Evolutionary conservation across 805 yeast species (phyloP).

Genomic region (Cyberlindnera maclurae): DNA sequence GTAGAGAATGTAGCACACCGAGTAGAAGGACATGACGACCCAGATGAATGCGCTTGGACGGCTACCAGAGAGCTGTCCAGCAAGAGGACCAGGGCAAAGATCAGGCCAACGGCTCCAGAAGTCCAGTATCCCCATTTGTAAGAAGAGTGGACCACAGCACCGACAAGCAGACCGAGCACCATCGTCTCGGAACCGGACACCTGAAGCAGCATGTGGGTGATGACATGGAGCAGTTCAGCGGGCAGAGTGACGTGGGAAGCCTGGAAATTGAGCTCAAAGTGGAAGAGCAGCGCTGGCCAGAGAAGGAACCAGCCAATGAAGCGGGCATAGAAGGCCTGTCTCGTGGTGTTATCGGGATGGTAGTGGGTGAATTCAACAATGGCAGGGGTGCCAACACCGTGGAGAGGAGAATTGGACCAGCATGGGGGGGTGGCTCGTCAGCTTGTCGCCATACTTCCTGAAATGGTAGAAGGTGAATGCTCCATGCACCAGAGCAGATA

Average conservation of each 20-base stretch:
- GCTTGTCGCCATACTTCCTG: slow-evolving; percentile 16
- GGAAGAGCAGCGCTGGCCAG: slow-evolving; percentile 37
- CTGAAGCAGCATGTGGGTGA: slow-evolving; percentile 31
- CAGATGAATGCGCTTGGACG: slow-evolving; percentile 4
- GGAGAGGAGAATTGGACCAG: slow-evolving; percentile 36
- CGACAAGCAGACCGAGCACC: slow-evolving; percentile 50
- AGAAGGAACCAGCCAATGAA: slow-evolving; percentile 52
- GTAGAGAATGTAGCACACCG: slow-evolving; percentile 34
- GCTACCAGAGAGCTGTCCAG: slow-evolving; percentile 22
- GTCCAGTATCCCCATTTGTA: slow-evolving; percentile 69
- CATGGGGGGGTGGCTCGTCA: slow-evolving; percentile 27
- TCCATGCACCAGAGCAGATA: slow-evolving; percentile 28
- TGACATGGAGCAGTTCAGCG: slow-evolving; percentile 14
- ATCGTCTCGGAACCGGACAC: slow-evolving; percentile 38
- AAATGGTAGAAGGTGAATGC: slow-evolving; percentile 18
- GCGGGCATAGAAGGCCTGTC: slow-evolving; percentile 52
- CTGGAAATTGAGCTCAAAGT: slow-evolving; percentile 23
- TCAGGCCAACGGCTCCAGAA: slow-evolving; percentile 39
- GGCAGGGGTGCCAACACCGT: slow-evolving; percentile 38
- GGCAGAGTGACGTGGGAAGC: slow-evolving; percentile 12
- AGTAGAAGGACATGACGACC: slow-evolving; percentile 23
- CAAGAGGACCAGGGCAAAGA: slow-evolving; percentile 29
- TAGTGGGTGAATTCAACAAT: slow-evolving; percentile 44
- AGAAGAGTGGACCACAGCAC: slow-evolving; percentile 43
- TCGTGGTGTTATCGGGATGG: slow-evolving; percentile 26